Evolutionary conservation across 768 basidiomycete genomes (phyloP).

Genomic region (Sistotremastrum niveocremeum): DNA sequence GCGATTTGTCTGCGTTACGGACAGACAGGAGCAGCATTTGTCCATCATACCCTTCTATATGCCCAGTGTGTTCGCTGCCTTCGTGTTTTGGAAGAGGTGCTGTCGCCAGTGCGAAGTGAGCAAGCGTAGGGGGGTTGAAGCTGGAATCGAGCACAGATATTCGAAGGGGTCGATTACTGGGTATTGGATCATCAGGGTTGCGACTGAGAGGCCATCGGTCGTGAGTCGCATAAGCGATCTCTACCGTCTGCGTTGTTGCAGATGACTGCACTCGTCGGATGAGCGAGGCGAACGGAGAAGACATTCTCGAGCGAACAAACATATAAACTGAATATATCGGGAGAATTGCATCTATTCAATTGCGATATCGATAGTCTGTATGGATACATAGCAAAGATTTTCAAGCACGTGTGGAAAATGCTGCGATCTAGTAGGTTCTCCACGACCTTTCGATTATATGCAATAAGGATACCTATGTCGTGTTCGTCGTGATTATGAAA

Average conservation of each 20-base stretch:
- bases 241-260: slow-evolving; percentile 25
- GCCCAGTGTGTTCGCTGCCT: not conserved
- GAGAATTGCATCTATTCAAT: no score
- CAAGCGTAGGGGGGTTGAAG: slow-evolving; percentile 83
- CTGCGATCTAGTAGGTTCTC: no score
- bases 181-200: slow-evolving; percentile 1
- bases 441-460: no score
- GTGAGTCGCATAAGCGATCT: slow-evolving; percentile 51
- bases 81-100: slow-evolving; percentile 1
- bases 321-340: no score
- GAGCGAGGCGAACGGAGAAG: not conserved
- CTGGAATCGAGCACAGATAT: slow-evolving; percentile 82
- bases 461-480: no score
- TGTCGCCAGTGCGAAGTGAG: slow-evolving; percentile 61
- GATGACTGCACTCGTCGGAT: slow-evolving; percentile 27
- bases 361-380: no score
- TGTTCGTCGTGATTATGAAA: no score
- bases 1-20: slow-evolving; percentile 73
- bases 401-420: no score
- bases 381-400: no score
- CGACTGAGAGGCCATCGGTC: slow-evolving; percentile 48
- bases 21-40: slow-evolving; percentile 71
- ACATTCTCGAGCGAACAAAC: no score
- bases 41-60: slow-evolving; percentile 42
- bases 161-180: slow-evolving; percentile 20